Percentiles rank a stretch among this genome's conserved stretches.
These are phyloP conservation scores for Eremochloa ophiuroides DNA, from an alignment of 176 grass and related monocot species.

Conservation along the genomic window DNA sequence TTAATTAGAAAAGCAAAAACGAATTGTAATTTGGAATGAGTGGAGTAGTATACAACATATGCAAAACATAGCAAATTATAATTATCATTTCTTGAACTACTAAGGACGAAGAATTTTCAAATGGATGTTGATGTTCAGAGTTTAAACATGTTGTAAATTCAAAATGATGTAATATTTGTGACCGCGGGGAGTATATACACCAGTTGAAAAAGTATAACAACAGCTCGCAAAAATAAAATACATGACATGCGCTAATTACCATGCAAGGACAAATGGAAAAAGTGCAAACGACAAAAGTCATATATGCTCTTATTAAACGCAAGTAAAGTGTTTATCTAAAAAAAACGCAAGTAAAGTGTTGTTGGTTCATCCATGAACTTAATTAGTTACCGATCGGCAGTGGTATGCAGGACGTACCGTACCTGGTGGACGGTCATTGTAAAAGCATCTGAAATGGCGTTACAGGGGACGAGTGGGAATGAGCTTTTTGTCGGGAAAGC, in stretches of 20 bases:
- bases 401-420: background rate
- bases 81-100: background rate
- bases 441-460: conserved; percentile 5
- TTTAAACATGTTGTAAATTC: background rate
- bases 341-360: no score
- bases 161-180: background rate
- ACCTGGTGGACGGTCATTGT: background rate
- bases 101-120: no score
- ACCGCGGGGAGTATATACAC: background rate
- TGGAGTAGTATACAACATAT: background rate
- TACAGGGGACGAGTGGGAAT: conserved; percentile 23
- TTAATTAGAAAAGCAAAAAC: background rate
- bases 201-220: background rate
- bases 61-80: background rate
- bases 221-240: background rate
- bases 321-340: background rate
- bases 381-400: background rate
- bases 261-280: background rate
- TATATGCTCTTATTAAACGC: background rate
- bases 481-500: conserved; percentile 46
- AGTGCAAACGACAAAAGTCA: background rate
- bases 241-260: background rate
- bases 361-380: no score
- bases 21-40: background rate
- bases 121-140: no score